A percentile compares a stretch with the other conserved stretches of the same genome.
Evolutionary conservation across 192 early-diverging fungal genomes (phyloP).

Genomic region (Gamsiella multidivaricata): DNA sequence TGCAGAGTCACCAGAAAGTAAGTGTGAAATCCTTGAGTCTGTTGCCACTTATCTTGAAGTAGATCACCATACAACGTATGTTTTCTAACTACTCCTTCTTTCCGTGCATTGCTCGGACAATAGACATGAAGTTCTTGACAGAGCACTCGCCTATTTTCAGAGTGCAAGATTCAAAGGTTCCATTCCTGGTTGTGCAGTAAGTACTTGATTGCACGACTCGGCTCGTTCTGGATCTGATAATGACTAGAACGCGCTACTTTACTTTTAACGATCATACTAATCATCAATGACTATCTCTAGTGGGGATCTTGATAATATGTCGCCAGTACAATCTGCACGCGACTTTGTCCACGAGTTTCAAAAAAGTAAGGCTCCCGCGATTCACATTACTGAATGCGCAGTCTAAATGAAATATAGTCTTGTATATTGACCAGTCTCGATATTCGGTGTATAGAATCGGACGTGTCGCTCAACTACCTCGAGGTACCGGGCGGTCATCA

Average conservation of each 20-base stretch:
- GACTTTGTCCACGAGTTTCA: constrained; percentile 48
- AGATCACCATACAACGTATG: too few relatives aligned
- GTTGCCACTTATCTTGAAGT: background rate
- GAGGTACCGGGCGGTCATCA: constrained; percentile 52
- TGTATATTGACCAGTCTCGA: too few relatives aligned
- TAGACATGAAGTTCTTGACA: constrained; percentile 44
- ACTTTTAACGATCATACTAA: too few relatives aligned
- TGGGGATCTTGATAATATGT: constrained; percentile 43
- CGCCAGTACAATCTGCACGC: constrained; percentile 27
- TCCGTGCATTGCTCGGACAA: too few relatives aligned
- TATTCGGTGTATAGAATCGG: constrained; percentile 6
- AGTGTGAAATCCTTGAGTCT: background rate
- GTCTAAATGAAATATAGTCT: too few relatives aligned
- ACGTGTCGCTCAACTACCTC: constrained; percentile 18
- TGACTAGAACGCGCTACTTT: too few relatives aligned
- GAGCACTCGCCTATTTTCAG: constrained; percentile 43
- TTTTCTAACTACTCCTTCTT: background rate
- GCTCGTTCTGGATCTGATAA: background rate
- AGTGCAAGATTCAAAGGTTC: constrained; percentile 28
- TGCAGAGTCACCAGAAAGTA: constrained; percentile 45
- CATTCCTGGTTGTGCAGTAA: constrained; percentile 56
- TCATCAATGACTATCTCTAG: constrained; percentile 12
- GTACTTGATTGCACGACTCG: background rate
- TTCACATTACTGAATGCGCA: too few relatives aligned
- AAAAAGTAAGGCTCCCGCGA: constrained; percentile 26